Percentiles rank a stretch among this genome's conserved stretches.
Conservation (phyloP, 2,329 filamentous ascomycete genomes). For the Colletotrichum coccodes region DNA sequence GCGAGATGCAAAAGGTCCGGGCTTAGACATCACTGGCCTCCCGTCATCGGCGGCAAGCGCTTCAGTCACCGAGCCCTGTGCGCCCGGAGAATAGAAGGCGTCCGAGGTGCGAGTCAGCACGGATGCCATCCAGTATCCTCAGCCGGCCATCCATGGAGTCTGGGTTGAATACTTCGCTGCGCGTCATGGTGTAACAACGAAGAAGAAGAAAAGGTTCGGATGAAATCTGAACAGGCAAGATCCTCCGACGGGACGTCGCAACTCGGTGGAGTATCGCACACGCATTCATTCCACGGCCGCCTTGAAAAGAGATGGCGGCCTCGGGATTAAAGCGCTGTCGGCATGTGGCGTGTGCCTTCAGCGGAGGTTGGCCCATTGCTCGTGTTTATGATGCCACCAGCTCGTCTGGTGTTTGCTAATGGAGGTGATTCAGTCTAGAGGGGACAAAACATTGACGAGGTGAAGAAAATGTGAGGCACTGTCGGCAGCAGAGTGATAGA, state of each 20-base stretch:
- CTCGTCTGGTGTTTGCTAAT: not conserved
- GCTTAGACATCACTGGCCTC: not conserved
- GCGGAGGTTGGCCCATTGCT: not conserved
- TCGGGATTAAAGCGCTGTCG: not conserved
- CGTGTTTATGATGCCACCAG: not conserved
- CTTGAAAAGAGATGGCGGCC: not conserved
- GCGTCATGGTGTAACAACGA: too few relatives aligned
- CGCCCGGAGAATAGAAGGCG: not conserved
- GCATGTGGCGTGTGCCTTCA: not conserved
- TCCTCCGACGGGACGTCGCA: conserved; percentile 18
- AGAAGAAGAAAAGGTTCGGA: not conserved
- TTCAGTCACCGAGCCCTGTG: not conserved
- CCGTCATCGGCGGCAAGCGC: not conserved
- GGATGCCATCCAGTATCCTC: conserved; percentile 22
- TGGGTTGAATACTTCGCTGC: not conserved
- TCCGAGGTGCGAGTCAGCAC: conserved; percentile 5
- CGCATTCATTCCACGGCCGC: not conserved
- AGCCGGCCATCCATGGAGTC: not conserved
- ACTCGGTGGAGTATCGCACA: conserved; percentile 11
- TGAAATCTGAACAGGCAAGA: conserved; percentile 4
- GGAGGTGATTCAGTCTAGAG: too few relatives aligned
- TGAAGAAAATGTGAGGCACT: not conserved
- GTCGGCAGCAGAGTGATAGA: not conserved
- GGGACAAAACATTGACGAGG: not conserved
- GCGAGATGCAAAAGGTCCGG: not conserved